Evolutionary conservation across 306 rosid species (phyloP).

Genomic region (Clitoria ternatea): DNA sequence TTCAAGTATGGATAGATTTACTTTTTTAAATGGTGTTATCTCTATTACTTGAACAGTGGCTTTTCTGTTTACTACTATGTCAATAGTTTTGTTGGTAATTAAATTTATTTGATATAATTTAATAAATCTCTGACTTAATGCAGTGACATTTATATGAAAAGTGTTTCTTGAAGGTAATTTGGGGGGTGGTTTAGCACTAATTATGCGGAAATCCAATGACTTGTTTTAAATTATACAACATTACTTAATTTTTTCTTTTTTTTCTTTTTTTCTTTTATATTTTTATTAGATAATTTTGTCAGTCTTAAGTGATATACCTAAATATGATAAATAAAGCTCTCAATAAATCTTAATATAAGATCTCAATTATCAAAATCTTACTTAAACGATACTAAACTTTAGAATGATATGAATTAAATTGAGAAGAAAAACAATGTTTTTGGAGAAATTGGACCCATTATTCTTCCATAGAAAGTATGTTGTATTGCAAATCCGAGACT

Average conservation of each 20-base stretch:
- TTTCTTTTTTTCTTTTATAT: too few species aligned
- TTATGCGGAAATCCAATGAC: background rate
- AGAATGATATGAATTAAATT: background rate
- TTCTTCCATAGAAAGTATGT: background rate
- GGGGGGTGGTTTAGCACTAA: background rate
- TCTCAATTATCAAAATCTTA: too few species aligned
- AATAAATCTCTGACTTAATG: background rate
- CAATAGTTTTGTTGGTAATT: too few species aligned
- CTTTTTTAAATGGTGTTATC: too few species aligned
- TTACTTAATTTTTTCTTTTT: background rate
- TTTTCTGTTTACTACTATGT: too few species aligned
- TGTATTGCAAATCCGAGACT: background rate
- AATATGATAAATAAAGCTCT: too few species aligned
- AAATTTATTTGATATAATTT: background rate
- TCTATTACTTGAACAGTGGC: too few species aligned
- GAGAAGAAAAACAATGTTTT: background rate
- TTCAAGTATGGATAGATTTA: too few species aligned
- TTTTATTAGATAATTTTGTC: too few species aligned
- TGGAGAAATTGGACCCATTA: background rate
- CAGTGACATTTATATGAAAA: background rate
- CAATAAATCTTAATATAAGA: too few species aligned
- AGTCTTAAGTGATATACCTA: too few species aligned
- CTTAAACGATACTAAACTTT: too few species aligned
- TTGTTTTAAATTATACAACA: background rate
- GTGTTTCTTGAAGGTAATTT: background rate